Percentiles rank a stretch among this genome's conserved stretches.
Evolutionary conservation across 176 grass and related monocot species (phyloP).

Genomic region (Lolium perenne): DNA sequence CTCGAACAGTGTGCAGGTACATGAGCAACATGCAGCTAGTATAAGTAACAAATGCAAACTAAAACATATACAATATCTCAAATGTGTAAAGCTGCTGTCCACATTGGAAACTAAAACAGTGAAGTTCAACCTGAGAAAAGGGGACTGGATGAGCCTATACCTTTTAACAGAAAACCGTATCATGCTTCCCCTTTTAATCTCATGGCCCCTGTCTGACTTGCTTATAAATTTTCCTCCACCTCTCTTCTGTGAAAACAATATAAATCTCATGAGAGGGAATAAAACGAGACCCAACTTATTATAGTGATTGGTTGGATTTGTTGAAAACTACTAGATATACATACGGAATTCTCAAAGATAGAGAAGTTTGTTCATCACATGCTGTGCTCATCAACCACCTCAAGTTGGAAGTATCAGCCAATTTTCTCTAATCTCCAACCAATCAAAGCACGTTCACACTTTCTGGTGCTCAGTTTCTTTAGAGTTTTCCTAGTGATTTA

Average conservation of each 20-base stretch:
- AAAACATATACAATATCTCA: slow-evolving; percentile 27
- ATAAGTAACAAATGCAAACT: not conserved
- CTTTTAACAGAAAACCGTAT: slow-evolving; percentile 89
- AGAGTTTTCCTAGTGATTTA: not conserved
- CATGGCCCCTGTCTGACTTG: slow-evolving; percentile 55
- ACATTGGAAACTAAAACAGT: slow-evolving; percentile 4
- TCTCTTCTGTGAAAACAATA: slow-evolving; percentile 54
- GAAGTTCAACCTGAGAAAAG: slow-evolving; percentile 23
- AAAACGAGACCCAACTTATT: not conserved
- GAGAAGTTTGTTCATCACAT: slow-evolving; percentile 28
- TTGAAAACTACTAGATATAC: slow-evolving; percentile 16
- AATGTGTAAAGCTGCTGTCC: slow-evolving; percentile 14
- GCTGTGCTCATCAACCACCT: slow-evolving; percentile 1
- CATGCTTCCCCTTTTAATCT: slow-evolving; percentile 77
- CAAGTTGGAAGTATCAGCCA: not conserved
- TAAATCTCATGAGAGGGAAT: not conserved
- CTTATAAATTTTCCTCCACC: slow-evolving; percentile 65
- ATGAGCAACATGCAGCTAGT: slow-evolving; percentile 22
- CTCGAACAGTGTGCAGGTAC: not conserved
- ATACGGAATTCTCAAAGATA: not conserved
- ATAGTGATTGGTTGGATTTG: slow-evolving; percentile 3
- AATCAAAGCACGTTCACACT: not conserved
- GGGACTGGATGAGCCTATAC: slow-evolving; percentile 49
- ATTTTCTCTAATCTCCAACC: slow-evolving; percentile 8
- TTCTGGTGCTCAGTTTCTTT: slow-evolving; percentile 1